These are phyloP conservation scores for Daedalea quercina DNA, from an alignment of 768 basidiomycete genomes.

Conservation along the genomic window DNA sequence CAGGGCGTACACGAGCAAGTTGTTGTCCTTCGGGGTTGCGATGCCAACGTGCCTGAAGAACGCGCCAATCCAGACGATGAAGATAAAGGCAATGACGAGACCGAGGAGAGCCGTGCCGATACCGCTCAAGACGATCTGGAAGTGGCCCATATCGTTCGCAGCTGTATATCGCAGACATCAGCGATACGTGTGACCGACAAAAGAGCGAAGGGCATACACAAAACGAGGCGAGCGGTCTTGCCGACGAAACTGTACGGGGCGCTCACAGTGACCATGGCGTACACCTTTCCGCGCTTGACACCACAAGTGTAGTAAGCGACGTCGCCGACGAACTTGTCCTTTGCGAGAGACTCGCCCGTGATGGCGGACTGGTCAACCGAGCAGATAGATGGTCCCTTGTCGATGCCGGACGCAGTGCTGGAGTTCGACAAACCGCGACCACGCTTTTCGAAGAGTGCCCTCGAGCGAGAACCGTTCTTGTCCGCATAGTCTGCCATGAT, in stretches of 20 bases:
- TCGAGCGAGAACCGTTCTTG: conserved; percentile 27
- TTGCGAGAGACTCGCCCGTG: conserved; percentile 41
- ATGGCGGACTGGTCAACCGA: conserved; percentile 41
- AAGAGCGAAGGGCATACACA: conserved; percentile 12
- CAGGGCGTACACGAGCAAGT: conserved; percentile 36
- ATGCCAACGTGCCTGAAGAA: conserved; percentile 33
- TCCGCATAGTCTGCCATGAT: conserved; percentile 35
- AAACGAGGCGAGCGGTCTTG: conserved; percentile 36
- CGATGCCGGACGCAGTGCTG: conserved; percentile 1
- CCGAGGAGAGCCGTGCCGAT: conserved; percentile 39
- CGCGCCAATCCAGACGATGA: conserved; percentile 38
- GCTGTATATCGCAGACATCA: background rate
- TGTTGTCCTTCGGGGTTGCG: conserved; percentile 33
- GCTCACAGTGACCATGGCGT: conserved; percentile 28
- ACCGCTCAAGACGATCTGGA: conserved; percentile 35
- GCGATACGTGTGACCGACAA: background rate
- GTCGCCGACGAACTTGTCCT: conserved; percentile 39
- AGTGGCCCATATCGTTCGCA: conserved; percentile 34
- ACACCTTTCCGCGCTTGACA: conserved; percentile 31
- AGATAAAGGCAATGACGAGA: conserved; percentile 35
- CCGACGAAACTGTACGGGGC: conserved; percentile 40
- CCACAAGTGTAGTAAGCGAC: conserved; percentile 33
- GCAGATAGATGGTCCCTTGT: conserved; percentile 34
- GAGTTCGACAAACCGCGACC: conserved; percentile 1
- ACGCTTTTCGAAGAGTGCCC: conserved; percentile 23